These are phyloP conservation scores for Oryza punctata DNA, from an alignment of 176 grass and related monocot species.

Conservation along the genomic window DNA sequence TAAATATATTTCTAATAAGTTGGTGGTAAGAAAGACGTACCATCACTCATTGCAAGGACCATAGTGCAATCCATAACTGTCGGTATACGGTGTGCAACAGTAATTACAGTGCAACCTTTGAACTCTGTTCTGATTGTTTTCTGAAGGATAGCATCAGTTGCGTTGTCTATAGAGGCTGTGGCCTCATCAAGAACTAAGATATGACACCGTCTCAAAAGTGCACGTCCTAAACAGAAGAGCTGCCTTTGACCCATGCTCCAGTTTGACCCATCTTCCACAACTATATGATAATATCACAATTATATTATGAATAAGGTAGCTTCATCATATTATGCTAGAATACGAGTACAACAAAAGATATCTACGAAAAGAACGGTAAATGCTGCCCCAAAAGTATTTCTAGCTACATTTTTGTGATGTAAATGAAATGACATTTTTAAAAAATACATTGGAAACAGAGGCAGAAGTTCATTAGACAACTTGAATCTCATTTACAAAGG, in stretches of 20 bases:
- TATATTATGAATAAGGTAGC: neutral
- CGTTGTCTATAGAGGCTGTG: constrained; percentile 85
- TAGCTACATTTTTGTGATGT: neutral
- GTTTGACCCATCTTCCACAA: constrained; percentile 85
- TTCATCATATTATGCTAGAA: neutral
- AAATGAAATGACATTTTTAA: neutral
- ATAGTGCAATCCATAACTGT: constrained; percentile 85
- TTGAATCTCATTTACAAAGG: neutral
- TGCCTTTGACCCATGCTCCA: constrained; percentile 99
- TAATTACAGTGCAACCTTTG: constrained; percentile 80
- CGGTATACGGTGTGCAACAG: constrained; percentile 81
- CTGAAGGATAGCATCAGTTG: constrained; percentile 87
- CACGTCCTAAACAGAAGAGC: constrained; percentile 84
- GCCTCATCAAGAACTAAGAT: constrained; percentile 93
- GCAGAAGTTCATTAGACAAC: neutral
- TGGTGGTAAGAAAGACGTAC: constrained; percentile 39
- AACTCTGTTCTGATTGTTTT: constrained; percentile 86
- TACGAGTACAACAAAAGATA: neutral
- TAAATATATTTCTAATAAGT: neutral
- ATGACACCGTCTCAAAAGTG: constrained; percentile 65
- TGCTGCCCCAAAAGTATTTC: no score
- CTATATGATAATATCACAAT: constrained; percentile 34
- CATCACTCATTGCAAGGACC: constrained; percentile 83
- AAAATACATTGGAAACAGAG: neutral
- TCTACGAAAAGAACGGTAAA: neutral